Base-by-base conservation (phyloP, 441 rosid species). In the Pelargonium cotyledonis region DNA sequence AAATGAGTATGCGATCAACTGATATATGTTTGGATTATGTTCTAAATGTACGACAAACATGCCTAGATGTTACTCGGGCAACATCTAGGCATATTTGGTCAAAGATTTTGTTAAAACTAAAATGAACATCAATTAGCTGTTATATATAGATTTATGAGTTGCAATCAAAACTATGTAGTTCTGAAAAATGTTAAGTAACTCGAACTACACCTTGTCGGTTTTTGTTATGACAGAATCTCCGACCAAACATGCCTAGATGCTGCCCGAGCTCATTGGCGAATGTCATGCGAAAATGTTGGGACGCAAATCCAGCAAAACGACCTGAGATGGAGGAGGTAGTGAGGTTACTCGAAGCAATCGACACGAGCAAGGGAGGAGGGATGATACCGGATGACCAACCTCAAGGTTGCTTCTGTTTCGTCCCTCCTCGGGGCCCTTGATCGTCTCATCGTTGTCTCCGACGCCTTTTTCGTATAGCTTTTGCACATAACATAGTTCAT, bases 251-350 rank as follows among this genome's bases (percentile, higher is more conserved):
- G 71, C 99, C 99, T n/a, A 85, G 97, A 78, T 94, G 97, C 69
- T 94, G 99, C 69, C 99, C 99, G 7, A 88, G 88, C 78, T 78
- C 96, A 26, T 85, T 94, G 19, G 96, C 86, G 3, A 89, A 85
- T 65, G 96, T 94, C 58, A 94, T 94, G 99, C 90, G 86, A 78
- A 83, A 91, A 55, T 94, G 99, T 76, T 94, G 99, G 99, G 97
- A 94, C 61, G 99, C 91, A 3, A 87, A 84, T 76, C 91, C 97
- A 0, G 96, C 90, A 79, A 91, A 79, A 76, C 85, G 99, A 44
- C 99, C 99, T 0, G 97, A 91, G 78, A 94, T 94, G 99, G 97
- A 89, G 38, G 99, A 94, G 80, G 99, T 85, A 58, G 97, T 94
- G 35, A 66, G 90, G 1, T 70, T 94, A 96, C 68, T 94, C 83